Evolutionary conservation across 192 early-diverging fungal species (phyloP), one percentile per base, ranked within the genome.

Genomic region (Coemansia sp.): DNA sequence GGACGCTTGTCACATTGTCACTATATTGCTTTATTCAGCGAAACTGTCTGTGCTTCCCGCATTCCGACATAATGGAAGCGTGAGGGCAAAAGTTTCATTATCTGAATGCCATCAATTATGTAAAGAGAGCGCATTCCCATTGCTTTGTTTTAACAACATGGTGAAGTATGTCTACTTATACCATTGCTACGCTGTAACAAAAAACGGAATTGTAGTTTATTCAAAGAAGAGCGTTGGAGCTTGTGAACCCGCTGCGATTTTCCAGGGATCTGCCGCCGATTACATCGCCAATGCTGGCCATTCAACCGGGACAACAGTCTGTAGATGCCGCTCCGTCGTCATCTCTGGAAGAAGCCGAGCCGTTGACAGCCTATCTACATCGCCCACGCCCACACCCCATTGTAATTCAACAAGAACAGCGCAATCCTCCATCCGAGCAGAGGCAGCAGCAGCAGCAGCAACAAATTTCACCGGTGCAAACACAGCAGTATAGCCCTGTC

Each of bases 201-300:
- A 46, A 14, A 46, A 18, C 44, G n/a, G n/a, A n/a, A n/a, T 46
- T 46, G 18, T n/a, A 81, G 78, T 60, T 81, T 72, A 81, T 81
- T 72, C 78, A 69, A 34, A 56, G 78, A 45, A 57, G 66, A 48
- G 78, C 78, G 8, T 51, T 75, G 46, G 73, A 81, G 60, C 53
- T 81, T 51, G 66, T 72, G 24, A 72, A 66, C 21, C 78, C 78
- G 26, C 53, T 63, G 23, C 69, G 69, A 6, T 69, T 69, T 51
- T 56, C 72, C 15, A 56, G 67, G 21, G 78, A 75, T 41, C 60
- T 81, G 18, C 78, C 78, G n/a, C 78, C 78, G 12, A 80, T 80
- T 21, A 73, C 66, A 39, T 71, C 72, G 15, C 78, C 78, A 14
- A 35, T 75, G 24, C 65, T 75, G 26, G 44, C 73, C 4, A 55